These are phyloP conservation scores for Trichosporon coremiiforme DNA, from an alignment of 1,284 basidiomycete genomes.

Conservation along the genomic window DNA sequence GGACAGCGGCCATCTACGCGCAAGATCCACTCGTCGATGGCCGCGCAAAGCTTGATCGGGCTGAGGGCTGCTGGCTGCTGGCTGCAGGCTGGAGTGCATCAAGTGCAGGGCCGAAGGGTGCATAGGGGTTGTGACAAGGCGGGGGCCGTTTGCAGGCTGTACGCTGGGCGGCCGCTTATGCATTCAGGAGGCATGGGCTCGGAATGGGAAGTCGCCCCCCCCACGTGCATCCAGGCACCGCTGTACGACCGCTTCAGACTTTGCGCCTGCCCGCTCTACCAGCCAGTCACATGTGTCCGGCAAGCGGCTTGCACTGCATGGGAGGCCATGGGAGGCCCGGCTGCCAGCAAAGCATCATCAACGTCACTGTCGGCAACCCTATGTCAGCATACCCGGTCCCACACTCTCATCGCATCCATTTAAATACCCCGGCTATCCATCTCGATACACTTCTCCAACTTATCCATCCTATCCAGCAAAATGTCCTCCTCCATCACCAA, in stretches of 20 bases:
- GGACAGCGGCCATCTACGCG: not conserved
- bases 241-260: not conserved
- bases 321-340: too few relatives aligned
- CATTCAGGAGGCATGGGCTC: not conserved
- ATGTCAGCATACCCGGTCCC: conserved; percentile 15
- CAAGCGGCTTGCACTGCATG: not conserved
- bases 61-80: too few relatives aligned
- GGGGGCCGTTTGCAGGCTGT: not conserved
- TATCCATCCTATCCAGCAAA: not conserved
- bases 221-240: conserved; percentile 3
- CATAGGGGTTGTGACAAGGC: not conserved
- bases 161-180: conserved; percentile 6
- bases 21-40: not conserved
- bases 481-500: conserved; percentile 53
- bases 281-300: not conserved
- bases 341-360: not conserved
- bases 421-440: conserved; percentile 4
- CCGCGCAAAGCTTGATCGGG: not conserved
- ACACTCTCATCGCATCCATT: not conserved
- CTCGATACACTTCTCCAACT: not conserved
- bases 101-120: not conserved
- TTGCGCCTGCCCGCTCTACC: too few relatives aligned
- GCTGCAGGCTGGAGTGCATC: too few relatives aligned
- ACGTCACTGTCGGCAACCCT: conserved; percentile 10
- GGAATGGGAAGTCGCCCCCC: conserved; percentile 5